Base-by-base conservation (phyloP, 805 yeast species). In the Naumovozyma castellii region DNA sequence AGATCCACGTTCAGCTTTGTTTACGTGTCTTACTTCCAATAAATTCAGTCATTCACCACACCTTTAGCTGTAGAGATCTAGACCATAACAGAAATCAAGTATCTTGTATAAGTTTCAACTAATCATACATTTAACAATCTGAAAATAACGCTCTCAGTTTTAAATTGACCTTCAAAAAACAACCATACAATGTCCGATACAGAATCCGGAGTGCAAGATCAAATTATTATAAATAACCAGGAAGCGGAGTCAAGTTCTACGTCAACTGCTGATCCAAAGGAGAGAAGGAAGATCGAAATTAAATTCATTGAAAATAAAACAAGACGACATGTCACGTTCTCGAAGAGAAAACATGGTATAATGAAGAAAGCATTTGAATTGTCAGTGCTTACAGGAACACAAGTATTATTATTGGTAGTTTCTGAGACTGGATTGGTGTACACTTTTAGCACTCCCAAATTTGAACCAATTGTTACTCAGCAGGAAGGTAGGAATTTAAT, bases 351-450 rank as follows among this genome's bases (percentile, higher is more conserved):
- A 67, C 97, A 96, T 35, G 98, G 98, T 53, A 90, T 92, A 57
- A 92, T 92, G 98, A 92, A 92, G 69, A 92, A 92, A 69, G 98
- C 98, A n/a, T 92, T 90, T 66, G 98, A 92, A 63, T 73, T 92
- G 48, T 83, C 95, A 16, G 97, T 92, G 39, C 73, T 92, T 53
- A 92, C 98, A 12, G 98, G 98, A 42, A 92, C 98, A 25, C 98
- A 92, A 65, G 97, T 92, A 20, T 73, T 92, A 48, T 70, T 92
- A 44, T 75, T 92, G 52, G 98, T 92, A 41, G 98, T 92, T 22
- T 82, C 94, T 39, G 98, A 92, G 64, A 92, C 98, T n/a, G 98
- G 98, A 13, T 77, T 92, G 46, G 98, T 92, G 40, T 92, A 92
- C 66, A 92, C 98, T 16, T 92, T 92, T 64, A 90, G 97, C 42